These are phyloP conservation scores for Lupinus albus DNA, from an alignment of 306 rosid genomes.

Conservation along the genomic window DNA sequence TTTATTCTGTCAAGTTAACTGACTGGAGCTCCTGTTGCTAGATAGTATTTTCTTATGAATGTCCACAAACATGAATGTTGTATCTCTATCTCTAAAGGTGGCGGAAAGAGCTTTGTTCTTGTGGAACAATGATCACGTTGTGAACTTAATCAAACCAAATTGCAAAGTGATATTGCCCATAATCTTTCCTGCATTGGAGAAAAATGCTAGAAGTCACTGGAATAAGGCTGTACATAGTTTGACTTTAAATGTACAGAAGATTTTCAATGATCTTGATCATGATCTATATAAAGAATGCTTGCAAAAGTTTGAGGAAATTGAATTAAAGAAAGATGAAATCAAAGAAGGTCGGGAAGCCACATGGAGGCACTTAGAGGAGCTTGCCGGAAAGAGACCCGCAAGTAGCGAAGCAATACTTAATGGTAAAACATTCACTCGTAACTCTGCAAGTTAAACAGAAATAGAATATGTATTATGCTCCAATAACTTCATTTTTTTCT, in stretches of 20 bases:
- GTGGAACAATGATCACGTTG: slow-evolving; percentile 81
- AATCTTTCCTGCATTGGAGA: slow-evolving; percentile 79
- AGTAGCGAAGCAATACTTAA: slow-evolving; percentile 53
- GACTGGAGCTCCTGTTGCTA: slow-evolving; percentile 9
- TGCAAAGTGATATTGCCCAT: slow-evolving; percentile 71
- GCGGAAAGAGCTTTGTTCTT: slow-evolving; percentile 82
- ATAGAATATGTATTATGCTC: slow-evolving; percentile 40
- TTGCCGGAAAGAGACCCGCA: slow-evolving; percentile 58
- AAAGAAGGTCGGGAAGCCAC: slow-evolving; percentile 57
- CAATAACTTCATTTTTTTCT: slow-evolving; percentile 44
- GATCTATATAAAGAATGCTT: slow-evolving; percentile 71
- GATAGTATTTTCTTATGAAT: background rate
- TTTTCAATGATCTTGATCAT: slow-evolving; percentile 69
- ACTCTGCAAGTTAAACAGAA: slow-evolving; percentile 47
- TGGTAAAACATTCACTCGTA: slow-evolving; percentile 38
- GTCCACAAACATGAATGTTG: slow-evolving; percentile 24
- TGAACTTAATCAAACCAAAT: slow-evolving; percentile 72
- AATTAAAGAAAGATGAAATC: slow-evolving; percentile 53
- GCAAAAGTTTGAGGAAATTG: slow-evolving; percentile 59
- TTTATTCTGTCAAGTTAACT: background rate
- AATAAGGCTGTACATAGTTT: slow-evolving; percentile 80
- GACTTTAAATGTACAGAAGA: slow-evolving; percentile 72
- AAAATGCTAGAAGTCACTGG: slow-evolving; percentile 71
- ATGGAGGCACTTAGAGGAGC: slow-evolving; percentile 74
- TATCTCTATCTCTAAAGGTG: slow-evolving; percentile 51